These are phyloP conservation scores for Pleurotus tuber-regium DNA, from an alignment of 768 basidiomycete genomes.

Conservation along the genomic window DNA sequence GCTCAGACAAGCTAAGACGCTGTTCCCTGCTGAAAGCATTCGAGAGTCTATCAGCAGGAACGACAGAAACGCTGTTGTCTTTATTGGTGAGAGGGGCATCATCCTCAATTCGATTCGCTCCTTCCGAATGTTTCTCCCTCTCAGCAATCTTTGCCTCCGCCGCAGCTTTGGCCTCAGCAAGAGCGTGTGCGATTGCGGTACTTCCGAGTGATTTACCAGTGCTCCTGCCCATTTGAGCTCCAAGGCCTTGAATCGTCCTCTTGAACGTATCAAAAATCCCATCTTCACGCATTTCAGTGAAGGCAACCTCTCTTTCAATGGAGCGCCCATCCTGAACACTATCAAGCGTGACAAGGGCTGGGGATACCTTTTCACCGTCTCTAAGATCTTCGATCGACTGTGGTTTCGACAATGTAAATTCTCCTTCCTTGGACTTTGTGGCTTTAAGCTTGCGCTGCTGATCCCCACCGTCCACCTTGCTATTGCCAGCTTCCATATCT, in stretches of 20 bases:
- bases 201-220: conserved; percentile 63
- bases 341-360: too few relatives aligned
- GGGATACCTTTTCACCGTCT: too few relatives aligned
- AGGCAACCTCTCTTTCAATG: not conserved
- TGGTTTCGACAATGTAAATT: conserved; percentile 16
- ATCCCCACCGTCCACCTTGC: conserved; percentile 26
- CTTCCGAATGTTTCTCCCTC: conserved; percentile 50
- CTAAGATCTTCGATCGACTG: too few relatives aligned
- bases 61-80: not conserved
- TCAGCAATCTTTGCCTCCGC: conserved; percentile 72
- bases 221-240: conserved; percentile 54
- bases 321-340: not conserved
- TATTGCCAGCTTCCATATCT: conserved; percentile 31
- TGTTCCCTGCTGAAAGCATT: conserved; percentile 19
- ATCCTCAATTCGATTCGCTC: conserved; percentile 22
- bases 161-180: conserved; percentile 65
- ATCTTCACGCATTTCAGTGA: conserved; percentile 22
- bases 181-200: conserved; percentile 48
- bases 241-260: conserved; percentile 67
- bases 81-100: not conserved
- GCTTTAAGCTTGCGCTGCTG: conserved; percentile 48
- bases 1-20: conserved; percentile 59
- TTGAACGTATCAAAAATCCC: conserved; percentile 67
- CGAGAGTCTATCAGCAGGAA: conserved; percentile 2
- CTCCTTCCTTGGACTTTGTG: conserved; percentile 40